phyloP scores from a whole-genome alignment of 2,329 filamentous ascomycete genomes.

The Westerdykella sp. region DNA sequence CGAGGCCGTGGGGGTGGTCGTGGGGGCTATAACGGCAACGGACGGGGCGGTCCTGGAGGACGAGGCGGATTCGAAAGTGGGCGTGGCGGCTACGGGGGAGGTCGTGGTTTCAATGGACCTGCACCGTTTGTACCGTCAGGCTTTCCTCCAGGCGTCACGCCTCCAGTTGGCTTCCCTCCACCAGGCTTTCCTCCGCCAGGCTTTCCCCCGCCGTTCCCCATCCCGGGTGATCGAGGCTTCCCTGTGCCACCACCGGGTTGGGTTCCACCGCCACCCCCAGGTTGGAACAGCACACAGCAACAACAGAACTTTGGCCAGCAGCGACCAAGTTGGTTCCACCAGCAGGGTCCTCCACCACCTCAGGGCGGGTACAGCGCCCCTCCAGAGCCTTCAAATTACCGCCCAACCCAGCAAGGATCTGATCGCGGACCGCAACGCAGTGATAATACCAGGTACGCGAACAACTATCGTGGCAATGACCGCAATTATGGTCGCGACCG shows the following conservation, averaged over 20 bases:
- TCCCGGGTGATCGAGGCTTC: not conserved
- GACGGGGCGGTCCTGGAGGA: slow-evolving; percentile 42
- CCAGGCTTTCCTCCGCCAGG: slow-evolving; percentile 20
- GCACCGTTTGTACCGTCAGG: no score
- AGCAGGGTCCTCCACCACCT: not conserved
- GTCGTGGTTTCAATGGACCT: slow-evolving; percentile 29
- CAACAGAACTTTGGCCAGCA: not conserved
- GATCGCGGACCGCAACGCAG: no score
- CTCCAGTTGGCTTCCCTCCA: slow-evolving; percentile 51
- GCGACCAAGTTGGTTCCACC: not conserved
- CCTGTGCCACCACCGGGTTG: slow-evolving; percentile 11
- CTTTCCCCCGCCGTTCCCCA: slow-evolving; percentile 8
- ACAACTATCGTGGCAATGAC: no score
- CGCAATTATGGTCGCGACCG: no score
- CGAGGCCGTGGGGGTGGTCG: slow-evolving; percentile 64
- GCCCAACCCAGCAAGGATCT: no score
- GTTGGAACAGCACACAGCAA: not conserved
- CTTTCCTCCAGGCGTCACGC: slow-evolving; percentile 6
- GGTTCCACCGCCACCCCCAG: slow-evolving; percentile 10
- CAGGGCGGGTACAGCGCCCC: slow-evolving; percentile 3
- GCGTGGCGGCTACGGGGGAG: slow-evolving; percentile 15
- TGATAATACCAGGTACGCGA: no score
- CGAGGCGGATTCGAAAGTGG: slow-evolving; percentile 13
- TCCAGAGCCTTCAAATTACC: not conserved
- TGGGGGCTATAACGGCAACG: slow-evolving; percentile 28